phyloP scores from a whole-genome alignment of 805 yeast genomes.

The Yamadazyma ubonensis region DNA sequence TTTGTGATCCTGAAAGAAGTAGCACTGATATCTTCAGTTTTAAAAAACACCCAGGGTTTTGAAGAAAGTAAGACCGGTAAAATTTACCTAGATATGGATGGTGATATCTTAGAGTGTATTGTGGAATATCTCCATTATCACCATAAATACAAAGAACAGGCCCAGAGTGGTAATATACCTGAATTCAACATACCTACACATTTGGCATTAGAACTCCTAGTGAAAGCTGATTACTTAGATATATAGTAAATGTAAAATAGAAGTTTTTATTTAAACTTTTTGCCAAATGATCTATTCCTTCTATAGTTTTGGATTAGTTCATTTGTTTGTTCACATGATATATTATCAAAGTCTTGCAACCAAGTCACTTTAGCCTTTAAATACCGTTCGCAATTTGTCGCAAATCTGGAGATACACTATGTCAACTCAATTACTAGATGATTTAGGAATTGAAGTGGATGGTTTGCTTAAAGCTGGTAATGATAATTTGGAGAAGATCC shows the following conservation, averaged over 20 bases:
- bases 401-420: background rate
- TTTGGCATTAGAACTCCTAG: constrained; percentile 84
- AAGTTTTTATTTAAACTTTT: no score
- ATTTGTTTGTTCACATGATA: background rate
- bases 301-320: background rate
- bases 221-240: constrained; percentile 89
- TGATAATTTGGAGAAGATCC: background rate
- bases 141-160: constrained; percentile 58
- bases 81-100: constrained; percentile 65
- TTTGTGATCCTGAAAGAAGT: constrained; percentile 67
- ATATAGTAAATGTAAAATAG: constrained; percentile 31
- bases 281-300: background rate
- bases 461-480: constrained; percentile 5
- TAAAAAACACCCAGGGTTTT: constrained; percentile 52
- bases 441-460: constrained; percentile 4
- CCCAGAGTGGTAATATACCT: constrained; percentile 59
- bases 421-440: constrained; percentile 8
- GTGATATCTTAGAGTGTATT: constrained; percentile 69
- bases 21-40: constrained; percentile 65
- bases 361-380: no score
- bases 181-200: constrained; percentile 92
- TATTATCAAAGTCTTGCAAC: no score
- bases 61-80: constrained; percentile 59
- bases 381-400: constrained; percentile 2
- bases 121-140: constrained; percentile 84